Percentiles rank a stretch among this genome's conserved stretches.
phyloP scores from a whole-genome alignment of 1,139 yeast genomes.

The Blastobotrys illinoisensis region DNA sequence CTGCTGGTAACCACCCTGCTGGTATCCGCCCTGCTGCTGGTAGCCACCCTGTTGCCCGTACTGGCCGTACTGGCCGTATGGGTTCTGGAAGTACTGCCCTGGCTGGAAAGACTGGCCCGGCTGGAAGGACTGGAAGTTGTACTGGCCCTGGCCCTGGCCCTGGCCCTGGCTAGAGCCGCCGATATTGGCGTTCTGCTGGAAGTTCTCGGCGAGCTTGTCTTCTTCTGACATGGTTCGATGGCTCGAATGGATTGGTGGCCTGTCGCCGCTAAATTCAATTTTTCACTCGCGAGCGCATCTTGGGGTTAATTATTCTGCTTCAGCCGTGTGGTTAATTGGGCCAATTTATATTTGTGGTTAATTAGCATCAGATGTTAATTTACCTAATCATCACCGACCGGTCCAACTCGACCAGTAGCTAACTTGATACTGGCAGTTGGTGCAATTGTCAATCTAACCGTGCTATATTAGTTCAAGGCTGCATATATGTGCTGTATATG shows the following conservation, averaged over 20 bases:
- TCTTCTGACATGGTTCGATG: slow-evolving; percentile 11
- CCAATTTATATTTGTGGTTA: no score
- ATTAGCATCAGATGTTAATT: no score
- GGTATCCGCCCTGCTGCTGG: slow-evolving; percentile 33
- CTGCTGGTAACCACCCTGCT: slow-evolving; percentile 31
- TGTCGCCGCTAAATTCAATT: background rate
- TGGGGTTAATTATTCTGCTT: background rate
- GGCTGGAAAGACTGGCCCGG: slow-evolving; percentile 21
- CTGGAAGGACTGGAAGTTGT: slow-evolving; percentile 22
- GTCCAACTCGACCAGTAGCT: no score
- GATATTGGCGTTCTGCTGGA: slow-evolving; percentile 14
- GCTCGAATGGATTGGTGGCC: background rate
- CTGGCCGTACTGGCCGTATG: slow-evolving; percentile 39
- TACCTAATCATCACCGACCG: no score
- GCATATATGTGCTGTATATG: no score
- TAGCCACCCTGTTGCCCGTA: slow-evolving; percentile 27
- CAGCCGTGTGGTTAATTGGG: no score
- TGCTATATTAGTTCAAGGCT: no score
- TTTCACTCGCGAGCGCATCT: background rate
- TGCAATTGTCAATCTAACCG: no score
- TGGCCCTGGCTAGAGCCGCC: slow-evolving; percentile 9
- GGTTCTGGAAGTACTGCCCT: slow-evolving; percentile 33
- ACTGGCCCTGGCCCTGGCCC: slow-evolving; percentile 12
- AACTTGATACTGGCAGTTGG: no score
- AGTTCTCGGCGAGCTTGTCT: slow-evolving; percentile 16